phyloP scores from a whole-genome alignment of 2,329 filamentous ascomycete species.

The Neonectria sp. region DNA sequence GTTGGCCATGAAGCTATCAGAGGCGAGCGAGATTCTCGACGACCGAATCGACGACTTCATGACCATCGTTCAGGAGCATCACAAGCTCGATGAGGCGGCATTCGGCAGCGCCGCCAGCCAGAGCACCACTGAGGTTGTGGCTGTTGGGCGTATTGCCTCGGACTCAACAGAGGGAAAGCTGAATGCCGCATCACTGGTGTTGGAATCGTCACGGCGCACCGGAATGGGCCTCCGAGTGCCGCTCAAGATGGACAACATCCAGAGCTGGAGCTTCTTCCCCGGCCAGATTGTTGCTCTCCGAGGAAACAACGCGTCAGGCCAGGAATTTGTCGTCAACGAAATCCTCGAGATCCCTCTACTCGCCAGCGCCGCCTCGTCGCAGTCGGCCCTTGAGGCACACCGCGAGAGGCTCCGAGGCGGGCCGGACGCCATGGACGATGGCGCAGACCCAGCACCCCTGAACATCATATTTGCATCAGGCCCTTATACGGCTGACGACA shows the following conservation, averaged over 20 bases:
- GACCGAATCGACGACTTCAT: constrained; percentile 95
- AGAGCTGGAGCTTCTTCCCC: constrained; percentile 87
- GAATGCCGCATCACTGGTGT: constrained; percentile 86
- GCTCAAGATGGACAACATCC: constrained; percentile 79
- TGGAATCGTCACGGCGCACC: constrained; percentile 88
- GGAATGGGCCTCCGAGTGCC: constrained; percentile 88
- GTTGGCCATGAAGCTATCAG: constrained; percentile 94
- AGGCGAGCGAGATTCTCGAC: constrained; percentile 93
- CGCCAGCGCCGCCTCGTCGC: constrained; percentile 79
- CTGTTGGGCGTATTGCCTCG: constrained; percentile 91
- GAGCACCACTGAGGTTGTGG: constrained; percentile 88
- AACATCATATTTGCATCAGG: constrained; percentile 85
- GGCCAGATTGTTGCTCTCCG: constrained; percentile 92
- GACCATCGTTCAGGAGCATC: constrained; percentile 79
- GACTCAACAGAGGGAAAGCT: constrained; percentile 90
- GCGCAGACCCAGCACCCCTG: constrained; percentile 72
- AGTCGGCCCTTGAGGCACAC: constrained; percentile 76
- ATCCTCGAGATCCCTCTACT: constrained; percentile 82
- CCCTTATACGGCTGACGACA: constrained; percentile 93
- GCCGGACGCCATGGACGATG: constrained; percentile 73
- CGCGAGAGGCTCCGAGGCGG: constrained; percentile 78
- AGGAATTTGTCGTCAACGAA: constrained; percentile 85
- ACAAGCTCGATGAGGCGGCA: constrained; percentile 82
- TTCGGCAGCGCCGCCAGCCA: constrained; percentile 92
- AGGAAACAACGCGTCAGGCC: constrained; percentile 89